Base-by-base conservation (phyloP, 805 yeast species). In the Yamadazyma scolyti region DNA sequence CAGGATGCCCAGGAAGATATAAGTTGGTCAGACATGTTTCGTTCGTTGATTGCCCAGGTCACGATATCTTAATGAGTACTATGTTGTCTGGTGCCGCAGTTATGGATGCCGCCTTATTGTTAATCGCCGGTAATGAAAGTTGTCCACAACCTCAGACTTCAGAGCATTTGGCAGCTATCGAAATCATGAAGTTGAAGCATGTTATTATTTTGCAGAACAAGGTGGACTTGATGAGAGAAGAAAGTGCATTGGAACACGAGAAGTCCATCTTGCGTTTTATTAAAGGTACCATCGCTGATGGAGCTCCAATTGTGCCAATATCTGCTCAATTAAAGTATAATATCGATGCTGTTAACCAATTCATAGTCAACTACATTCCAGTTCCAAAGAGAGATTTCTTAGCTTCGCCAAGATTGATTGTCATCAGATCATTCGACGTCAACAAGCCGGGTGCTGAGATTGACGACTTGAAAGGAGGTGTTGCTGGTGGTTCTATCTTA, bases 1-100 rank as follows among this genome's bases (percentile, higher is more conserved):
- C 81, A 43, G 96, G 93, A 8, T 87, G 95, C 63, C 61, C 59
- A n/a, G 95, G 95, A 34, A 84, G 95, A 57, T 89, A 88, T 65
- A 76, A 77, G 51, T 74, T 93, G 48, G 79, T 88, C 25, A 87
- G 99, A 66, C 99, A 93, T 59, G 98, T 93, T 32, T 87, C 96
- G 8, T 94, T 94, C 53, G 98, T 94, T 40, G 99, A 93, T 73
- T 94, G 98, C 73, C 99, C 99, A 39, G 99, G 99, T 63, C 99
- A 93, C 84, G 99, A 93, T 73, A 94, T 93, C 71, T 81, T 93
- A 62, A 93, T 93, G 99, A 88, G 97, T 75, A 93, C 99, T 46
- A 93, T 93, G 99, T 80, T 93, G 77, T 89, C 97, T 27, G 99
- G 99, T 59, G 99, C 99, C 21, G 99, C 99, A 11, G 99, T 93